Evolutionary conservation across 2,329 filamentous ascomycete genomes (phyloP).

Genomic region (Lachnellula cervina): DNA sequence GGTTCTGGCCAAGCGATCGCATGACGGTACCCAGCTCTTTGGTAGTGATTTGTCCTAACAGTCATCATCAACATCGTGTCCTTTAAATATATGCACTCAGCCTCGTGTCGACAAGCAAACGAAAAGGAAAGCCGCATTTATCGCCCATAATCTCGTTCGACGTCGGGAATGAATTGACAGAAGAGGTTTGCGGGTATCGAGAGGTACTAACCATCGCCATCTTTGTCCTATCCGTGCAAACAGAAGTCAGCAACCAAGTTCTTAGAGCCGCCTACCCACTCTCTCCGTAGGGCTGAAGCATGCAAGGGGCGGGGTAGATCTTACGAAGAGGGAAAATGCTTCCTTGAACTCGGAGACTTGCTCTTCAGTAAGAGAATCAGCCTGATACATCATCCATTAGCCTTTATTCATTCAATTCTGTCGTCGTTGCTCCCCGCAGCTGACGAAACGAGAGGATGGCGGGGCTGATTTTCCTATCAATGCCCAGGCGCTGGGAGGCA

Average conservation of each 20-base stretch:
- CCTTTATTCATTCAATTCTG: conserved; percentile 18
- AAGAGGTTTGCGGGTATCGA: not conserved
- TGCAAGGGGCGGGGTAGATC: conserved; percentile 37
- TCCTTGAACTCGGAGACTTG: conserved; percentile 99
- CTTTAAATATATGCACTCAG: not conserved
- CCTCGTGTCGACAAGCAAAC: not conserved
- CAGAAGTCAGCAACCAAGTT: conserved; percentile 26
- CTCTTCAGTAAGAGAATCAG: conserved; percentile 98
- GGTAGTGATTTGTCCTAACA: conserved; percentile 79
- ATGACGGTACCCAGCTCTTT: conserved; percentile 88
- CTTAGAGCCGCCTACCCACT: conserved; percentile 9
- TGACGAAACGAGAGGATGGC: conserved; percentile 15
- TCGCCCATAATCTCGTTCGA: not conserved
- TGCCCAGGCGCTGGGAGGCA: not conserved
- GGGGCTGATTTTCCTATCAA: conserved; percentile 19
- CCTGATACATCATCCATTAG: conserved; percentile 48
- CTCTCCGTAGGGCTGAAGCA: conserved; percentile 13
- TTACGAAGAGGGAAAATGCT: conserved; percentile 99
- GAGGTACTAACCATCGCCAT: conserved; percentile 74
- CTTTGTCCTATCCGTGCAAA: conserved; percentile 63
- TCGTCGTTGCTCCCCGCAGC: conserved; percentile 7
- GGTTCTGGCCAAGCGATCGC: conserved; percentile 86
- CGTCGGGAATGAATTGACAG: not conserved
- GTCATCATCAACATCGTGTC: conserved; percentile 16
- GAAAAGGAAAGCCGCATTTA: not conserved